Conservation (phyloP, 768 basidiomycete species). For the Rhodotorula paludigena region DNA sequence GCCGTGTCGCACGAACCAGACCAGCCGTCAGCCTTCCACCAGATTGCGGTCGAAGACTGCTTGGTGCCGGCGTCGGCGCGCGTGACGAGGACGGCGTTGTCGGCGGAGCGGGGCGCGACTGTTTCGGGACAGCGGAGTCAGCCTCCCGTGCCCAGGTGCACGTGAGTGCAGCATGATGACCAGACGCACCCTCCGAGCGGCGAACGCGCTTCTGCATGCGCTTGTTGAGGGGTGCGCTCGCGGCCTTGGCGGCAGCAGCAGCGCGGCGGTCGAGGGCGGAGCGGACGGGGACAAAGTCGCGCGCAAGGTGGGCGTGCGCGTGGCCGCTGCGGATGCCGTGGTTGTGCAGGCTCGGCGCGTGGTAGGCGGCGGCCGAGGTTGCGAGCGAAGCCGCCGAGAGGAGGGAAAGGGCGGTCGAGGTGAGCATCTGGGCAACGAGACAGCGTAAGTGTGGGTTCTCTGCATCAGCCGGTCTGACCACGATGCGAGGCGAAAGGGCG, state of each 20-base stretch:
- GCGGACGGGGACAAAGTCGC: not conserved
- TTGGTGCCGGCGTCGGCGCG: not conserved
- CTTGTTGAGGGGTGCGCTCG: no score
- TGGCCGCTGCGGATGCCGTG: not conserved
- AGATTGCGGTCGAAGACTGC: conserved; percentile 29
- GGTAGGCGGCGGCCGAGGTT: not conserved
- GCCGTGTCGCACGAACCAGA: conserved; percentile 15
- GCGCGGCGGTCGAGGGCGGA: not conserved
- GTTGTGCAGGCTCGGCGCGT: not conserved
- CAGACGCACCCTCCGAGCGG: not conserved
- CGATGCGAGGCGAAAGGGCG: no score
- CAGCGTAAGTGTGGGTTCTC: no score
- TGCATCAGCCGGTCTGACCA: no score
- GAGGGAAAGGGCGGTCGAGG: not conserved
- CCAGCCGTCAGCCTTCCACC: conserved; percentile 26
- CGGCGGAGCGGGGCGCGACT: not conserved
- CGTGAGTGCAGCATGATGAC: not conserved
- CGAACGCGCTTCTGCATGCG: conserved; percentile 1
- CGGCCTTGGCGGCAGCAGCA: no score
- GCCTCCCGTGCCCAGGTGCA: no score
- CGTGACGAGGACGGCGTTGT: not conserved
- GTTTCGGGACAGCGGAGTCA: not conserved
- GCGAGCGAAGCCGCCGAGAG: not conserved
- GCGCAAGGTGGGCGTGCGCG: not conserved
- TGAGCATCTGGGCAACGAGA: not conserved